Evolutionary conservation across 202 grass and related monocot genomes (phyloP).

Genomic region (Tripidium arundinaceum): DNA sequence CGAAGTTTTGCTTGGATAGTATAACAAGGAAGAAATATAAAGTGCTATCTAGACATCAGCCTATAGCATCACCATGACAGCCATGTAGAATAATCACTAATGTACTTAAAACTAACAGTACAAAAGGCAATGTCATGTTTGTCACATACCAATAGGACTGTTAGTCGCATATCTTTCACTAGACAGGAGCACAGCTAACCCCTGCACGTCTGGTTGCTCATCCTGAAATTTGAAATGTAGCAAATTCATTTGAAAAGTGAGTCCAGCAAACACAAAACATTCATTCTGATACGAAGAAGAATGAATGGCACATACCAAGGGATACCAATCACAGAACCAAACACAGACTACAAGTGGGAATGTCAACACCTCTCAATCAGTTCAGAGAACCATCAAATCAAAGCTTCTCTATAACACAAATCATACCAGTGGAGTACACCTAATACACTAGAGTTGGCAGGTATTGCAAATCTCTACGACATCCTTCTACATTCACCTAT

Average conservation of each 20-base stretch:
- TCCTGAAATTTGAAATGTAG: conserved; percentile 61
- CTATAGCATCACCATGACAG: conserved; percentile 19
- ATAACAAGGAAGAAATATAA: conserved; percentile 4
- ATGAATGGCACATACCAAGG: neutral
- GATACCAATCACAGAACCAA: neutral
- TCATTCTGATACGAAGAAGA: neutral
- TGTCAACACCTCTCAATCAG: neutral
- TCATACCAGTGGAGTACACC: neutral
- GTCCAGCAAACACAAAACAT: neutral
- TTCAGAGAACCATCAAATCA: neutral
- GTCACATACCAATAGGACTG: conserved; percentile 78
- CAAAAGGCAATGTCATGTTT: conserved; percentile 8
- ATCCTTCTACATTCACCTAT: conserved; percentile 15
- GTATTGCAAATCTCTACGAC: neutral
- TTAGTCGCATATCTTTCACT: conserved; percentile 89
- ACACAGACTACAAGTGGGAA: neutral
- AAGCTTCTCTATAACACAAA: neutral
- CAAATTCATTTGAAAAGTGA: conserved; percentile 20
- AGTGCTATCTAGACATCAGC: neutral
- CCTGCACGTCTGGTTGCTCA: conserved; percentile 93
- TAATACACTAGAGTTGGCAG: conserved; percentile 3
- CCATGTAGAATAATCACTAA: neutral
- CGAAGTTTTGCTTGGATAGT: neutral
- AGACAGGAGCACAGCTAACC: conserved; percentile 83
- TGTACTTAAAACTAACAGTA: conserved; percentile 15